Base-by-base conservation (phyloP, 2,329 filamentous ascomycete species). In the Aspergillus caelatus region DNA sequence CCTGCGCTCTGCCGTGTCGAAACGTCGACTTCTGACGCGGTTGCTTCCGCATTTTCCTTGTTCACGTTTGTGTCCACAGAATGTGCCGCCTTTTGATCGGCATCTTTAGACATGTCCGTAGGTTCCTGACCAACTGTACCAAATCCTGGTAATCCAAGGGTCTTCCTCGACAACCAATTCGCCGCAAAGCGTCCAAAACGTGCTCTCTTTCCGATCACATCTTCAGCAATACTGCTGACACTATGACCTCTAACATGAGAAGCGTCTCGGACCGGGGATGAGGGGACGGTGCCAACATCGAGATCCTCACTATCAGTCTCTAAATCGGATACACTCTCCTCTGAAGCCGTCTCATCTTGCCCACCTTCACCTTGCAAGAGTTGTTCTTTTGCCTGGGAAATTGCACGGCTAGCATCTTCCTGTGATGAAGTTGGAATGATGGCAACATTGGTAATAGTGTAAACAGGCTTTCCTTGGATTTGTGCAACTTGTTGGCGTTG, bases 111-210 rank as follows among this genome's bases (percentile, higher is more conserved):
- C 50, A 65, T 64, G 45, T 70, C 71, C 1, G 62, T 48, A 23
- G 85, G 75, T 48, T 85, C 81, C 54, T 82, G 76, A 12, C 81
- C 76, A 76, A 94, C 81, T 6, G 91, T 91, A 72, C 93, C 85
- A 56, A 86, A 86, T 30, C 89, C 88, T 64, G 91, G 90, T 64
- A 88, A 81, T 58, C 88, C 89, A 91, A 93, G 94, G 0, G 92
- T 93, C 65, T 88, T 90, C 67, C 87, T 89, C 50, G 92, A 95
- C 74, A 98, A 95, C 95, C 95, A 99, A 64, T 90, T 89, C 66
- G 93, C 88, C 0, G 94, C 92, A 75, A 98, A 97, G 43, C 92
- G 85, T 5, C 94, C 94, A 76, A 97, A 98, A 66, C 89, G 89
- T 0, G 94, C 93, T 70, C 88, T 90, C 62, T 88, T 89, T 43